Percentiles rank a stretch among this genome's conserved stretches.
Evolutionary conservation across 2,329 filamentous ascomycete genomes (phyloP).

Genomic region (Fusarium chuoi): DNA sequence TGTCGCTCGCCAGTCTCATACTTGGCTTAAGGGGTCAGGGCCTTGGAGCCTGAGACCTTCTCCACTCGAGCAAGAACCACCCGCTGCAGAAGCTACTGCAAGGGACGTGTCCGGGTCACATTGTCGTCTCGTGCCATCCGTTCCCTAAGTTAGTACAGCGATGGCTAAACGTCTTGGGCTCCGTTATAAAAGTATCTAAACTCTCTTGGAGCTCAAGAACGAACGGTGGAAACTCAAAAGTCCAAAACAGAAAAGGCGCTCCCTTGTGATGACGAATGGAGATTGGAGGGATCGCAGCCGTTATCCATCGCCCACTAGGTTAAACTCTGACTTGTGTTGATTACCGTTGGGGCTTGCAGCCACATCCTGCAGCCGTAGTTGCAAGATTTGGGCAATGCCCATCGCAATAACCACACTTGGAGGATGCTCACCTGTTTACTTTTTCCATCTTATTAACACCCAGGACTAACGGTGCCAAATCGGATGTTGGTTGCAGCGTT

Average conservation of each 20-base stretch:
- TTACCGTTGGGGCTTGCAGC: background rate
- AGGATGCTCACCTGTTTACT: background rate
- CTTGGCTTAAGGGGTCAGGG: slow-evolving; percentile 24
- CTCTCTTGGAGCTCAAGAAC: slow-evolving; percentile 9
- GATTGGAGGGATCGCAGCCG: slow-evolving; percentile 17
- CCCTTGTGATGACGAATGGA: slow-evolving; percentile 8
- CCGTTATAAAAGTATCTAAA: slow-evolving; percentile 12
- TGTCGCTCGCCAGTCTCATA: background rate
- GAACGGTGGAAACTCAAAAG: slow-evolving; percentile 34
- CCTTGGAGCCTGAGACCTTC: slow-evolving; percentile 32
- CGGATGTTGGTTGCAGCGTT: slow-evolving; percentile 28
- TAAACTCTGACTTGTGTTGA: background rate
- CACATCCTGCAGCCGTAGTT: background rate
- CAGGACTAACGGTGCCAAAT: slow-evolving; percentile 10
- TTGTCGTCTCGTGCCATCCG: slow-evolving; percentile 32
- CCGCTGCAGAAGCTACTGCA: slow-evolving; percentile 37
- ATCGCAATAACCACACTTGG: background rate
- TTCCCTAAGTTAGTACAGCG: slow-evolving; percentile 15
- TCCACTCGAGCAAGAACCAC: slow-evolving; percentile 21
- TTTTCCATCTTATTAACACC: slow-evolving; percentile 4
- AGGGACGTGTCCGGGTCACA: slow-evolving; percentile 32
- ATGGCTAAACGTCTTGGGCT: slow-evolving; percentile 15
- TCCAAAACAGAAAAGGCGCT: slow-evolving; percentile 21
- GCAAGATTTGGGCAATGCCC: background rate
- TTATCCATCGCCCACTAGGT: slow-evolving; percentile 5